Conservation (phyloP, 257 asterid genomes). For the Solanum pimpinellifolium region DNA sequence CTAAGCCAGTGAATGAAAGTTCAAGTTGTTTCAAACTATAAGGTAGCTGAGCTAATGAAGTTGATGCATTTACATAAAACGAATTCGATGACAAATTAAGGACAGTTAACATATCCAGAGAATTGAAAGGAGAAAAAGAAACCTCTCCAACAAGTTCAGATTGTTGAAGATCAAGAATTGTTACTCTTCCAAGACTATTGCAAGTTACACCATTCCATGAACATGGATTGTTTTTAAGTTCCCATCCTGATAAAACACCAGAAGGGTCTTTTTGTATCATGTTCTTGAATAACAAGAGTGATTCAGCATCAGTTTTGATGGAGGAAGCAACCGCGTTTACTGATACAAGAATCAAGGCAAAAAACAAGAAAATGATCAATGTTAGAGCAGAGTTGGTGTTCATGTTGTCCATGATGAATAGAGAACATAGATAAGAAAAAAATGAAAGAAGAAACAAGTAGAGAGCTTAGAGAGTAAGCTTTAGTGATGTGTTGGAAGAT, state of each 20-base stretch:
- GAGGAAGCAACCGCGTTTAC: slow-evolving; percentile 11
- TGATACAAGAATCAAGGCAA: slow-evolving; percentile 2
- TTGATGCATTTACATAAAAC: slow-evolving; percentile 33
- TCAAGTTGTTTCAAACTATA: slow-evolving; percentile 44
- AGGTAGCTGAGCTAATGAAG: slow-evolving; percentile 52
- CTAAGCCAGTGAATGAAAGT: slow-evolving; percentile 50
- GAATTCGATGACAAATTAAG: slow-evolving; percentile 70
- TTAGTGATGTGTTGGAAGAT: slow-evolving; percentile 1
- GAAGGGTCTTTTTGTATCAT: slow-evolving; percentile 52
- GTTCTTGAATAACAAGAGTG: slow-evolving; percentile 72
- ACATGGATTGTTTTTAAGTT: slow-evolving; percentile 43
- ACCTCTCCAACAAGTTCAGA: slow-evolving; percentile 54
- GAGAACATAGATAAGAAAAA: background rate
- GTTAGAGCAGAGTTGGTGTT: slow-evolving; percentile 1
- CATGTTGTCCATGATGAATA: slow-evolving; percentile 22
- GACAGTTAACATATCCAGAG: slow-evolving; percentile 41
- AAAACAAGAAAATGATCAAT: slow-evolving; percentile 4
- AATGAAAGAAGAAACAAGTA: background rate
- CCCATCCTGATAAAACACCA: slow-evolving; percentile 60
- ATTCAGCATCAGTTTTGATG: slow-evolving; percentile 45
- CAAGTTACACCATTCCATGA: slow-evolving; percentile 62
- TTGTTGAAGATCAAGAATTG: slow-evolving; percentile 60
- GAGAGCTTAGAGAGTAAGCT: slow-evolving; percentile 4
- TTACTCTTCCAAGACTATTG: slow-evolving; percentile 38
- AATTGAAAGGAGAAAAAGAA: slow-evolving; percentile 36